A percentile compares a stretch with the other conserved stretches of the same genome.
Conservation (phyloP, 495 filamentous ascomycete genomes). For the Daldinia loculata region DNA sequence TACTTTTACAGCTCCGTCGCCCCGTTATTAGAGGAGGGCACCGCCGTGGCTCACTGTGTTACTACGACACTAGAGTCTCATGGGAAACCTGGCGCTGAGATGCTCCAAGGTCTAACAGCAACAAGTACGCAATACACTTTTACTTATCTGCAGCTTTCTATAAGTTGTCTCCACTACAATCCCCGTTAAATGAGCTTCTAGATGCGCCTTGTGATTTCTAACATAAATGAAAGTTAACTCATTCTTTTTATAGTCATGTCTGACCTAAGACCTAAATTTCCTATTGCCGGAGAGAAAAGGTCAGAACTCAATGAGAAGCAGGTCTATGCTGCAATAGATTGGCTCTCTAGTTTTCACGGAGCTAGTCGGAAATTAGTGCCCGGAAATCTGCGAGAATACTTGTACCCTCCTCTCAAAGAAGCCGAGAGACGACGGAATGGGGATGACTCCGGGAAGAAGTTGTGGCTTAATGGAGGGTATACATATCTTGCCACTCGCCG, state of each 20-base stretch:
- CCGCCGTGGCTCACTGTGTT: constrained; percentile 46
- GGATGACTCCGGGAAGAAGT: constrained; percentile 24
- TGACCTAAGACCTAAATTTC: neutral
- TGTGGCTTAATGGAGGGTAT: constrained; percentile 59
- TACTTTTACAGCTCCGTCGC: neutral
- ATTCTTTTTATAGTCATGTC: neutral
- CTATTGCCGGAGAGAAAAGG: neutral
- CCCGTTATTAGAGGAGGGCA: constrained; percentile 12
- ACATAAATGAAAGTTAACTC: neutral
- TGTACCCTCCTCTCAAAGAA: constrained; percentile 51
- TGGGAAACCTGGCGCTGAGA: constrained; percentile 39
- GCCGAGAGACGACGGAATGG: constrained; percentile 22
- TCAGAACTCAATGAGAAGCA: constrained; percentile 36
- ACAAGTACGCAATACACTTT: constrained; percentile 20
- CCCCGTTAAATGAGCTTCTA: too few species aligned
- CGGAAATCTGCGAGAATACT: constrained; percentile 19
- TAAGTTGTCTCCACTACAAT: neutral
- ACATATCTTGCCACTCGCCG: constrained; percentile 57
- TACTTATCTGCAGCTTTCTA: neutral
- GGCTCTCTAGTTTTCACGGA: constrained; percentile 55
- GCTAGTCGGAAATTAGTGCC: constrained; percentile 41
- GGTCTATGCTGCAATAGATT: constrained; percentile 47
- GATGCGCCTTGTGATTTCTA: neutral
- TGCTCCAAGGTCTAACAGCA: constrained; percentile 47
- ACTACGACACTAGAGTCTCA: constrained; percentile 40